phyloP scores from a whole-genome alignment of 352 stramenopile species.

The Lagenidium sp. region DNA sequence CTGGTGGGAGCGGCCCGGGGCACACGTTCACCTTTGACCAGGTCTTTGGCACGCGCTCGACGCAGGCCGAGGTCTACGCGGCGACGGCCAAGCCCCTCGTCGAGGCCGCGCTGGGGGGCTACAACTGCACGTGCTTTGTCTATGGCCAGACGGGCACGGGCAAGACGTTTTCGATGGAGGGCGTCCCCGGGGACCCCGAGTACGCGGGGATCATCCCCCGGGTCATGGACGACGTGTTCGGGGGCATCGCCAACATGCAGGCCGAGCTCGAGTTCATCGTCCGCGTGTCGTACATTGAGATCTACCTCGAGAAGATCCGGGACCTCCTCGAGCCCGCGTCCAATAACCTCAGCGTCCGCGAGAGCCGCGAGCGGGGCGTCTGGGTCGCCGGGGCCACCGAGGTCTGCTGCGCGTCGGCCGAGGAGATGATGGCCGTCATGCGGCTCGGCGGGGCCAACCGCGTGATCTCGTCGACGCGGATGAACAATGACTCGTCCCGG shows the following conservation, averaged over 20 bases:
- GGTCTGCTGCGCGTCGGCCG: slow-evolving; percentile 39
- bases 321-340: slow-evolving; percentile 86
- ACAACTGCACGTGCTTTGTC: slow-evolving; percentile 90
- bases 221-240: slow-evolving; percentile 63
- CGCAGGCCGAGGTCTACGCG: slow-evolving; percentile 57
- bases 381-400: slow-evolving; percentile 55
- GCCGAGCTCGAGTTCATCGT: slow-evolving; percentile 89
- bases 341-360: slow-evolving; percentile 52
- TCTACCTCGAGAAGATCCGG: slow-evolving; percentile 98
- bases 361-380: slow-evolving; percentile 50
- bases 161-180: slow-evolving; percentile 92
- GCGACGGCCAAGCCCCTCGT: slow-evolving; percentile 57
- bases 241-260: slow-evolving; percentile 60
- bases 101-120: slow-evolving; percentile 53
- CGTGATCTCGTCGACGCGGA: slow-evolving; percentile 78
- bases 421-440: slow-evolving; percentile 86
- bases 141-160: slow-evolving; percentile 89
- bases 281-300: slow-evolving; percentile 97
- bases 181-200: slow-evolving; percentile 51
- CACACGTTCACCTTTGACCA: slow-evolving; percentile 73
- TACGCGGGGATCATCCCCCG: slow-evolving; percentile 68
- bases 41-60: slow-evolving; percentile 44
- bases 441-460: slow-evolving; percentile 88
- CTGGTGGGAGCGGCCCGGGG: slow-evolving; percentile 10
- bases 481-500: slow-evolving; percentile 88